Evolutionary conservation across 441 rosid genomes (phyloP), one percentile per base, ranked within the genome.

Genomic region (Bruguiera hainesii): DNA sequence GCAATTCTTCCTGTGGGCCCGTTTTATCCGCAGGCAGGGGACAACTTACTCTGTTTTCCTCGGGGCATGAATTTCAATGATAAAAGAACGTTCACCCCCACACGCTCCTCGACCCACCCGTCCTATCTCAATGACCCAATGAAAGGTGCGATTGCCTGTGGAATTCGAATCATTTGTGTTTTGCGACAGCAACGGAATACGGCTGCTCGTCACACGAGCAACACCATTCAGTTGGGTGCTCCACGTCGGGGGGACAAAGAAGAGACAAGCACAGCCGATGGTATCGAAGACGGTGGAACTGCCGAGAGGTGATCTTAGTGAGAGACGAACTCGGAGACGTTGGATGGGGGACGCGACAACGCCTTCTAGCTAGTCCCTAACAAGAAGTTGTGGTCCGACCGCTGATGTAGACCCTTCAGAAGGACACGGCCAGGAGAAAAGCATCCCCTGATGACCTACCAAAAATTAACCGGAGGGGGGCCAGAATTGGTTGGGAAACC

Each of bases 1-100:
- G 69, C 64, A 81, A 57, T 72, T 90, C 73, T 89, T 88, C 52
- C 89, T 71, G 75, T 83, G 80, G 13, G 96, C 84, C 70, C 89
- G 74, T 8, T 8, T 1, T 35, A 35, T 0, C 11, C 42, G 9
- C 1, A 2, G 7, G 42, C 11, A 35, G 42, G 33, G 8, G 37
- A 7, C 7, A 6, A 33, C 37, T 10, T 10, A 10, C 15, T 10
- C 50, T 70, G 55, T 19, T 55, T 76, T 71, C 64, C 77, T 58
- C 56, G 76, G 69, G 76, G 81, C 79, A 77, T 79, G 85, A 51
- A 65, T 69, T 77, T 68, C 69, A 65, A 61, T 20, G 71, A 53
- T 49, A 30, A 30, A 53, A 42, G 31, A 56, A 60, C 28, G 29
- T n/a, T 23, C 53, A 49, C n/a, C 68, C 76, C 75, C 74, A 72